These are phyloP conservation scores for Microascus cirrosus DNA, from an alignment of 2,329 filamentous ascomycete species.

Conservation along the genomic window DNA sequence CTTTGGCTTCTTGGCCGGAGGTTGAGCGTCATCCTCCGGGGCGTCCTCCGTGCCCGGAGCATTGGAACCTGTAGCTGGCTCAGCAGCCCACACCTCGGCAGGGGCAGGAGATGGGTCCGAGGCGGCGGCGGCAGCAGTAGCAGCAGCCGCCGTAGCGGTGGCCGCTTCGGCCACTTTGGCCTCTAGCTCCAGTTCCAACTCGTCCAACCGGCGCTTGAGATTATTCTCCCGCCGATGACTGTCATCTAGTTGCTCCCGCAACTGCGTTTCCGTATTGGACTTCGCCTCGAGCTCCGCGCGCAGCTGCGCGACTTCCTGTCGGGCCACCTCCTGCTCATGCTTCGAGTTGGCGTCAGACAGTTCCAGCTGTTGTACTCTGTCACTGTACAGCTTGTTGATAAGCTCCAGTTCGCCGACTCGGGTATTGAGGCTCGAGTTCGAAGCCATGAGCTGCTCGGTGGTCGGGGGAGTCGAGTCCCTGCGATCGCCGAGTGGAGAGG, in stretches of 20 bases:
- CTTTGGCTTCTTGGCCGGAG: conserved; percentile 1
- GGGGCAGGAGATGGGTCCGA: background rate
- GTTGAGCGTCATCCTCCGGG: background rate
- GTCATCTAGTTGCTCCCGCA: conserved; percentile 60
- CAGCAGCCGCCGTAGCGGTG: background rate
- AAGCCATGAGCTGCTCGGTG: conserved; percentile 67
- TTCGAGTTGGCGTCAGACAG: conserved; percentile 60
- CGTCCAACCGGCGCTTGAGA: conserved; percentile 71
- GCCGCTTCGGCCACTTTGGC: conserved; percentile 10
- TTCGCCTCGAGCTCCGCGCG: conserved; percentile 41
- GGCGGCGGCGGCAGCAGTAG: background rate
- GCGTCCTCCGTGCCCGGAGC: background rate
- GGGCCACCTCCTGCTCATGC: conserved; percentile 45
- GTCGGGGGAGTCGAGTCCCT: conserved; percentile 58
- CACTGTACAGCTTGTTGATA: conserved; percentile 76
- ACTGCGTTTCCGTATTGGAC: conserved; percentile 25
- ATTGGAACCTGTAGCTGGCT: background rate
- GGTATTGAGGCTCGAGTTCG: conserved; percentile 84
- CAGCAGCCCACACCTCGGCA: background rate
- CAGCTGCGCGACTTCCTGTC: conserved; percentile 44
- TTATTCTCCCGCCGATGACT: conserved; percentile 69
- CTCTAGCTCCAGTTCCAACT: conserved; percentile 54
- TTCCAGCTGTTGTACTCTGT: conserved; percentile 68
- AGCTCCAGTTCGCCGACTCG: conserved; percentile 91
- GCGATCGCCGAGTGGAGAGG: conserved; percentile 44